phyloP scores from a whole-genome alignment of 2,329 filamentous ascomycete genomes.

The Nannizzia gypsea region DNA sequence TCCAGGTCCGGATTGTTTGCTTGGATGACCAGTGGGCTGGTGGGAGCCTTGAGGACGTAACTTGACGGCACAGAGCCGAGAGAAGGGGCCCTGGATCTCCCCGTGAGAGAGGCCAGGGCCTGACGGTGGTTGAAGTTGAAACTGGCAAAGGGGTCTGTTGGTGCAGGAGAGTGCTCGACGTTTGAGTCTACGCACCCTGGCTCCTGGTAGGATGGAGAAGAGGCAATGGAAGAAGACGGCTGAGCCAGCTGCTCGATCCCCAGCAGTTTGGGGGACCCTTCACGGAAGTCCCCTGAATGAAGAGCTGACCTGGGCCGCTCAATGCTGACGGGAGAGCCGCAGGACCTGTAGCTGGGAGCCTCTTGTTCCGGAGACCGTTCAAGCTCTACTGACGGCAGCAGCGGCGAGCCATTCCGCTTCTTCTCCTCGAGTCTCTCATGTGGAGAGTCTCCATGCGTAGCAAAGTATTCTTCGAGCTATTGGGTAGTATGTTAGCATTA shows the following conservation, averaged over 20 bases:
- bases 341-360: constrained; percentile 31
- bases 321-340: constrained; percentile 35
- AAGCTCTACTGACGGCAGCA: constrained; percentile 40
- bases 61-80: constrained; percentile 62
- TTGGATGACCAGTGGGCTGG: constrained; percentile 82
- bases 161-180: neutral
- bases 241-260: constrained; percentile 18
- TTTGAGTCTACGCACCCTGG: neutral
- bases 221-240: neutral
- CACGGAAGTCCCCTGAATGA: constrained; percentile 51
- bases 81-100: constrained; percentile 43
- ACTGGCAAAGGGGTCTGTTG: neutral
- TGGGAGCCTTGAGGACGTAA: constrained; percentile 77
- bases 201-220: neutral
- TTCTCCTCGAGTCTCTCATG: constrained; percentile 24
- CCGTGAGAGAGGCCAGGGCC: neutral
- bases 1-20: constrained; percentile 72
- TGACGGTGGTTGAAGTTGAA: neutral
- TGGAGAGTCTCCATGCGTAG: constrained; percentile 28
- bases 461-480: constrained; percentile 31
- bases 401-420: constrained; percentile 14
- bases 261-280: constrained; percentile 26
- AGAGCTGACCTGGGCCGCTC: constrained; percentile 68
- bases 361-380: constrained; percentile 21
- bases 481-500: constrained; percentile 14